Conservation (phyloP, 345 rosid species). For the Moricandia moricandioides region DNA sequence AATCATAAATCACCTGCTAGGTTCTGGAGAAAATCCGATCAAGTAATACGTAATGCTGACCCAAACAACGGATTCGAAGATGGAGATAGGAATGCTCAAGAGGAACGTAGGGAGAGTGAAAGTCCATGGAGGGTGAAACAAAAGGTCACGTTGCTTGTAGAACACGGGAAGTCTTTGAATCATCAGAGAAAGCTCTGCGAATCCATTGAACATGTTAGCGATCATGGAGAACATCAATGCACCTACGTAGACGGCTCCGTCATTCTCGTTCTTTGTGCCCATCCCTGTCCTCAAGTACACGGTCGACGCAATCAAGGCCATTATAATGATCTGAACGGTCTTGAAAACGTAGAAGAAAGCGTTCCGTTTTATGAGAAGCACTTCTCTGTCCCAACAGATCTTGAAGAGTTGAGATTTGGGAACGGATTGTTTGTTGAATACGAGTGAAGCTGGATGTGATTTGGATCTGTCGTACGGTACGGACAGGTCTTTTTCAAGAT, state of each 20-base stretch:
- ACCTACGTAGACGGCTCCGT: slow-evolving; percentile 52
- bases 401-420: slow-evolving; percentile 61
- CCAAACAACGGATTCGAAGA: slow-evolving; percentile 76
- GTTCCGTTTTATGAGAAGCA: slow-evolving; percentile 67
- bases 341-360: slow-evolving; percentile 67
- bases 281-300: slow-evolving; percentile 60
- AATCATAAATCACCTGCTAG: slow-evolving; percentile 49
- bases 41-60: slow-evolving; percentile 55
- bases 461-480: slow-evolving; percentile 53
- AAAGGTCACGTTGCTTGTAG: slow-evolving; percentile 87
- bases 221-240: slow-evolving; percentile 52
- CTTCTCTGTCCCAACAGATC: slow-evolving; percentile 76
- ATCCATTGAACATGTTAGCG: slow-evolving; percentile 84
- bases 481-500: slow-evolving; percentile 52
- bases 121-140: slow-evolving; percentile 83
- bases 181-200: slow-evolving; percentile 70
- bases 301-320: slow-evolving; percentile 56
- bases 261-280: slow-evolving; percentile 51
- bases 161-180: slow-evolving; percentile 80
- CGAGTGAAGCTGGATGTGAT: slow-evolving; percentile 70
- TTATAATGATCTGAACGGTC: slow-evolving; percentile 60
- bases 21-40: slow-evolving; percentile 76
- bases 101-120: slow-evolving; percentile 70
- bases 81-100: slow-evolving; percentile 60
- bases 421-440: slow-evolving; percentile 54